Evolutionary conservation across 2,329 filamentous ascomycete genomes (phyloP), one percentile per base, ranked within the genome.

Genomic region (Lecanoromycetidae sp.): DNA sequence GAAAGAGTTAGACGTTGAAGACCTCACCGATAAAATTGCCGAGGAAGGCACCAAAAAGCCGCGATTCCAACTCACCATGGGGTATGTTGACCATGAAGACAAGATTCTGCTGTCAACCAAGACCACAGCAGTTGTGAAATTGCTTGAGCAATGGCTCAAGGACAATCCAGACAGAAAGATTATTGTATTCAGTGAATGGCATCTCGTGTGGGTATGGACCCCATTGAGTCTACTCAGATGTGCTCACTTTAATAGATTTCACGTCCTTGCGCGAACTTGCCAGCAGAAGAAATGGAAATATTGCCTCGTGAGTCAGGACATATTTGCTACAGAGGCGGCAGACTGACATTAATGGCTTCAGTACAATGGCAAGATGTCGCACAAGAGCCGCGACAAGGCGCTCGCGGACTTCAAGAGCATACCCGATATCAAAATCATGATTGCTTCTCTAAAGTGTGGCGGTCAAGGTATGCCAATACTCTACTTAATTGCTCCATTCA

Each of bases 111-210:
- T 63, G 0, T 61, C 61, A n/a, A 60, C 67, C 0, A 71, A 71
- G 52, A 56, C 66, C 1, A 59, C 55, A 4, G 62, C 60, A 9
- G 55, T 71, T 4, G 45, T 66, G 3, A 58, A 64, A 9, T 70
- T 67, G 58, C 57, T 70, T 10, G 37, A 60, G 1, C 63, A 72
- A 9, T 70, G 67, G 58, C 57, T 70, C 10, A 38, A 60, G 1
- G 63, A 72, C 10, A 67, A 71, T 3, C 63, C 65, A 0, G 43
- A 63, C 0, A 67, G 68, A 33, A 81, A 82, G 59, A 69, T 79
- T 37, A 75, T 75, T 48, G 61, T 81, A 37, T 82, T 79, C 53
- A 75, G 71, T 0, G 75, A 81, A 53, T 82, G 77, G 50, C 58
- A 74, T 2, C 61, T 67, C 2, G 71, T 79, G 54, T 53, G 15